These are phyloP conservation scores for Leccinum subgranulosum DNA, from an alignment of 768 basidiomycete species.

Conservation along the genomic window DNA sequence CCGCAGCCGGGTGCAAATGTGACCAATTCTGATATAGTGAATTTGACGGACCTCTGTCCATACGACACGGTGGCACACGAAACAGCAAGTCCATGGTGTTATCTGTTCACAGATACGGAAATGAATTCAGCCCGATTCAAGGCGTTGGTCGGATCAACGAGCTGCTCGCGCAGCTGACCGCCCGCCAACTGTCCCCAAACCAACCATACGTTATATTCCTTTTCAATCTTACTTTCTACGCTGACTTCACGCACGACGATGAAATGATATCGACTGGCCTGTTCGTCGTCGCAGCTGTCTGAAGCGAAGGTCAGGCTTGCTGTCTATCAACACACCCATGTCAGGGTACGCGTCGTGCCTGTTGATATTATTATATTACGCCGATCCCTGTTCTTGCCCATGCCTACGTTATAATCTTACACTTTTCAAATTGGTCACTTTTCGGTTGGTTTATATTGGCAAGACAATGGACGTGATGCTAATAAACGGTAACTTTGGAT, in stretches of 20 bases:
- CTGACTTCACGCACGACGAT: conserved; percentile 86
- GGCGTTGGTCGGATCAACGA: conserved; percentile 88
- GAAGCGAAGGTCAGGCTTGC: too few relatives aligned
- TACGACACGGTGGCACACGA: conserved; percentile 62
- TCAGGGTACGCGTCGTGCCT: too few relatives aligned
- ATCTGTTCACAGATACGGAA: conserved; percentile 69
- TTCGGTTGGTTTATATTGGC: too few relatives aligned
- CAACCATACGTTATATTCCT: conserved; percentile 74
- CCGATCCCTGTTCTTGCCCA: too few relatives aligned
- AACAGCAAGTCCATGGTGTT: conserved; percentile 60
- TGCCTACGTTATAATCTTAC: too few relatives aligned
- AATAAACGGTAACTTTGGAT: background rate
- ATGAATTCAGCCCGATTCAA: conserved; percentile 63
- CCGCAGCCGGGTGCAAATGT: conserved; percentile 60
- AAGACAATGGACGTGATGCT: background rate
- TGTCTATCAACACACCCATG: too few relatives aligned
- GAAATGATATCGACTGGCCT: conserved; percentile 78
- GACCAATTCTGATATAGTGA: conserved; percentile 47
- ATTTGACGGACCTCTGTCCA: conserved; percentile 67
- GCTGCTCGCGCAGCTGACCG: conserved; percentile 73
- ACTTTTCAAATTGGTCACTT: too few relatives aligned
- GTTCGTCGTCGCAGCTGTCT: too few relatives aligned
- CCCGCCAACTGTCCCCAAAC: conserved; percentile 56
- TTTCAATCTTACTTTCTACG: conserved; percentile 59
- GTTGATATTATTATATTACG: too few relatives aligned